Evolutionary conservation across 305 asterid genomes (phyloP).

Genomic region (Solanum chacoense): DNA sequence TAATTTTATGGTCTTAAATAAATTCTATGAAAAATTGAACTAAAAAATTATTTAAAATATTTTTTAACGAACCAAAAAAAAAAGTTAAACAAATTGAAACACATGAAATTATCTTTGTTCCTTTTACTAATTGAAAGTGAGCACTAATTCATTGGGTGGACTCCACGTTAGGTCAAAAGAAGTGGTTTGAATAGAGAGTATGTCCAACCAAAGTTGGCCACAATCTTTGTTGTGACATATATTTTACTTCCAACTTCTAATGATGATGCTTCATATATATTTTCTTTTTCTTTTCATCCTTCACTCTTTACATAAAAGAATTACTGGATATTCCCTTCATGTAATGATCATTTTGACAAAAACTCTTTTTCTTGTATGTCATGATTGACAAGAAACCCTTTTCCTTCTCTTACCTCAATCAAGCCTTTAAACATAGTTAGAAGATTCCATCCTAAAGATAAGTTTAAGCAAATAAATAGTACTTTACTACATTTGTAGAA

Average conservation of each 20-base stretch:
- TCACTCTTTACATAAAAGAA: neutral
- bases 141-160: neutral
- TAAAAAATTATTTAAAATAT: too few species aligned
- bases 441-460: conserved; percentile 53
- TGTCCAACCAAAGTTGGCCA: conserved; percentile 22
- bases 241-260: conserved; percentile 26
- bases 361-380: conserved; percentile 15
- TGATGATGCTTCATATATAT: conserved; percentile 28
- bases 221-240: conserved; percentile 10
- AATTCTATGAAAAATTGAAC: too few species aligned
- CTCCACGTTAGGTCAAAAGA: conserved; percentile 23
- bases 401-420: conserved; percentile 18
- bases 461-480: conserved; percentile 31
- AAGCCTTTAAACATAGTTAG: conserved; percentile 10
- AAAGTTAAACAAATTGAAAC: neutral
- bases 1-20: neutral
- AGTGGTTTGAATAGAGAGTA: neutral
- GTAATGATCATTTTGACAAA: conserved; percentile 23
- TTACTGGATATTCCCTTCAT: conserved; percentile 13
- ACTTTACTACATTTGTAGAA: neutral
- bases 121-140: neutral
- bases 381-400: conserved; percentile 15
- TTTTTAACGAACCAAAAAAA: too few species aligned
- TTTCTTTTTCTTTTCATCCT: neutral
- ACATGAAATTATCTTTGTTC: neutral